These are phyloP conservation scores for Vaccinium darrowii DNA, from an alignment of 148 eudicot species.

Conservation along the genomic window DNA sequence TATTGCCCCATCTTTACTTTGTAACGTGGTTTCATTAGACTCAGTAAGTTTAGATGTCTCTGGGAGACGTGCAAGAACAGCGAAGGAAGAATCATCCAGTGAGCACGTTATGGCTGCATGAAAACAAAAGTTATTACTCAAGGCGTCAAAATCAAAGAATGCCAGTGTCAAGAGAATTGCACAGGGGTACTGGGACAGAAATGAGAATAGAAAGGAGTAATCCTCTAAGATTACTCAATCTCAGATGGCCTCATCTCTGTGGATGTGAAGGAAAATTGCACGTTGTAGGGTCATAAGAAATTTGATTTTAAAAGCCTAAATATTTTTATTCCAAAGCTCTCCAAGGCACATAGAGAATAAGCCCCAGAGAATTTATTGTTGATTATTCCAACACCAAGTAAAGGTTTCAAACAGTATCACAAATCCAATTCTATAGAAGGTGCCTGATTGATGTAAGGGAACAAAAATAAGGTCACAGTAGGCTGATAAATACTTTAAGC, in stretches of 20 bases:
- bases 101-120: constrained; percentile 75
- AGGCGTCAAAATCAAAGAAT: neutral
- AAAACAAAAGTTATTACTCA: neutral
- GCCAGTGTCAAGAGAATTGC: neutral
- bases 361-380: neutral
- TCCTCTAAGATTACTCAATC: neutral
- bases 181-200: neutral
- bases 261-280: neutral
- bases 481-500: no score
- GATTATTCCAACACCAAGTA: neutral
- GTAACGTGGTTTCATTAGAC: constrained; percentile 25
- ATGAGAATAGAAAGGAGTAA: neutral
- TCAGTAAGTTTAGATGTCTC: constrained; percentile 26
- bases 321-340: neutral
- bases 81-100: constrained; percentile 55
- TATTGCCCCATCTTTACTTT: constrained; percentile 49
- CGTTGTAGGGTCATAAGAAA: neutral
- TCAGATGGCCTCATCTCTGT: neutral
- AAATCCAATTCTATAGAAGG: neutral
- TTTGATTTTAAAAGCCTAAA: neutral
- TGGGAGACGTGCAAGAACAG: constrained; percentile 65
- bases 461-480: neutral
- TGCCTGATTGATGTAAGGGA: neutral
- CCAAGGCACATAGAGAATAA: neutral
- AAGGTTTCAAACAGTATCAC: neutral